A percentile compares a stretch with the other conserved stretches of the same genome.
These are phyloP conservation scores for Boletellus deceptivus DNA, from an alignment of 1,284 basidiomycete species.

Conservation along the genomic window DNA sequence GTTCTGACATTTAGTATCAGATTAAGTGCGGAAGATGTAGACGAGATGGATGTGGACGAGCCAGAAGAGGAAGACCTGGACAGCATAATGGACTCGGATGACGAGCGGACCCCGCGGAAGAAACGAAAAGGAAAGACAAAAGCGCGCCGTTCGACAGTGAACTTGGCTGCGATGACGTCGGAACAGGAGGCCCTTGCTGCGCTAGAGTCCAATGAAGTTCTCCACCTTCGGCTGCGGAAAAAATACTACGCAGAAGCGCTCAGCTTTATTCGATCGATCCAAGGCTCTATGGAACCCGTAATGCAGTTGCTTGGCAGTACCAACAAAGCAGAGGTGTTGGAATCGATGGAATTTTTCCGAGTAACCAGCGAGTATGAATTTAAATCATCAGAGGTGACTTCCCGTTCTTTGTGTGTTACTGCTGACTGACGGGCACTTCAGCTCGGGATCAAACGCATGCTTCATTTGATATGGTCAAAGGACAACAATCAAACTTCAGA, in stretches of 20 bases:
- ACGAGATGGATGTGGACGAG: constrained; percentile 55
- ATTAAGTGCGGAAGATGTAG: constrained; percentile 31
- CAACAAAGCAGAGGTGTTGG: constrained; percentile 91
- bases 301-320: constrained; percentile 84
- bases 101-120: constrained; percentile 31
- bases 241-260: constrained; percentile 89
- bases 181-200: constrained; percentile 68
- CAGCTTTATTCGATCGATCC: constrained; percentile 82
- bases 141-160: constrained; percentile 67
- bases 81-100: constrained; percentile 35
- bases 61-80: constrained; percentile 41
- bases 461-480: constrained; percentile 97
- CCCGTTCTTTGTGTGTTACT: not conserved
- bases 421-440: constrained; percentile 29
- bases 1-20: constrained; percentile 21
- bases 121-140: constrained; percentile 47
- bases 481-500: constrained; percentile 85
- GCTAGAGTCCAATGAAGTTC: constrained; percentile 63
- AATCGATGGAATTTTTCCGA: constrained; percentile 94
- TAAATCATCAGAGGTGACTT: constrained; percentile 65
- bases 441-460: constrained; percentile 91
- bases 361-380: constrained; percentile 84
- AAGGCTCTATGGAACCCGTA: constrained; percentile 74
- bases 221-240: constrained; percentile 76
- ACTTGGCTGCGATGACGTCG: constrained; percentile 59